These are phyloP conservation scores for Silybum marianum DNA, from an alignment of 129 eudicot genomes.

Conservation along the genomic window DNA sequence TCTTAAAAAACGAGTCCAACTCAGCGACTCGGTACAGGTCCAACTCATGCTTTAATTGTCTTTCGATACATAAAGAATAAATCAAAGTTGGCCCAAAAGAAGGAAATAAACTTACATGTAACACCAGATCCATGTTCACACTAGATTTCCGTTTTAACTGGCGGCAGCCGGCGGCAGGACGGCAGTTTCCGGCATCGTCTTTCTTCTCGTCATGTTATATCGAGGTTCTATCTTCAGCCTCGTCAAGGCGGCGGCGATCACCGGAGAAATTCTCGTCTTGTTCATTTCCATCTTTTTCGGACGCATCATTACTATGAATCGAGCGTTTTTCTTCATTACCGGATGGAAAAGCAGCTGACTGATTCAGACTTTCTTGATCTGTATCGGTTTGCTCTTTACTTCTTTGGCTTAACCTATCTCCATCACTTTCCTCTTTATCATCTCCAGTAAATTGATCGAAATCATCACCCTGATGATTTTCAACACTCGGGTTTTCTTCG, in stretches of 20 bases:
- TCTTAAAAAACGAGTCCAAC: background rate
- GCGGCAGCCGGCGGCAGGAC: background rate
- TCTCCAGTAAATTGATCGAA: constrained; percentile 29
- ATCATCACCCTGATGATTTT: constrained; percentile 14
- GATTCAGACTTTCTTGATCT: constrained; percentile 26
- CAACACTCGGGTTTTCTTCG: constrained; percentile 21
- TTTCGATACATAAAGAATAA: background rate
- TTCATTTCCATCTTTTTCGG: constrained; percentile 13
- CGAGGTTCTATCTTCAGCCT: constrained; percentile 17
- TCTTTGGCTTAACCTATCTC: constrained; percentile 18
- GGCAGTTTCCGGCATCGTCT: background rate
- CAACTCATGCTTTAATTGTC: background rate
- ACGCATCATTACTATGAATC: constrained; percentile 12
- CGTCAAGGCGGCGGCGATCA: constrained; percentile 13
- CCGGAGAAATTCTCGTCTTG: constrained; percentile 1
- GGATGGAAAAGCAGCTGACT: constrained; percentile 12
- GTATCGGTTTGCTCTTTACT: constrained; percentile 8
- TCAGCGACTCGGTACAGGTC: background rate
- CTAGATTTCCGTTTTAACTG: background rate
- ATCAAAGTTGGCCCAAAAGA: background rate
- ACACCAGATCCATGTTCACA: background rate
- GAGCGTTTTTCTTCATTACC: constrained; percentile 6
- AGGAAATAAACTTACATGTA: background rate
- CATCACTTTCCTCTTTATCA: constrained; percentile 18
- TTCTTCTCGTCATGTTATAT: background rate